phyloP scores from a whole-genome alignment of 2,329 filamentous ascomycete genomes.

The Karstenula rhodostoma region DNA sequence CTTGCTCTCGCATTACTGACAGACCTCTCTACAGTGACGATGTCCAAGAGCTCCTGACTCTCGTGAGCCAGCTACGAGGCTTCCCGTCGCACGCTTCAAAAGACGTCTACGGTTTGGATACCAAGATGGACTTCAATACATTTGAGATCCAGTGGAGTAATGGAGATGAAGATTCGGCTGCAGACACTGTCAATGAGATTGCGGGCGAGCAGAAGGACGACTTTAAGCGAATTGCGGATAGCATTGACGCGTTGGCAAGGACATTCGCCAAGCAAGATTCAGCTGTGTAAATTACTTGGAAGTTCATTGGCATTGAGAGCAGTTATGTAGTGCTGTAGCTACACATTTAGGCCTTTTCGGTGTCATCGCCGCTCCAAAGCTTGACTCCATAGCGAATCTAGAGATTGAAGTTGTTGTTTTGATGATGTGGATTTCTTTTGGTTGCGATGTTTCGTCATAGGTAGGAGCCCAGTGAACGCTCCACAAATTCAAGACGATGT shows the following conservation, averaged over 20 bases:
- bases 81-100: constrained; percentile 50
- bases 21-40: constrained; percentile 43
- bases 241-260: constrained; percentile 52
- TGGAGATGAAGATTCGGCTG: constrained; percentile 48
- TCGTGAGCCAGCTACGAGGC: constrained; percentile 50
- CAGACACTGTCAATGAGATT: constrained; percentile 43
- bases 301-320: background rate
- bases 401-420: too few relatives aligned
- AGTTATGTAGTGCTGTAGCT: too few relatives aligned
- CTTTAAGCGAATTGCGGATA: constrained; percentile 53
- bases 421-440: too few relatives aligned
- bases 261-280: constrained; percentile 53
- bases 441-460: too few relatives aligned
- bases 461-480: too few relatives aligned
- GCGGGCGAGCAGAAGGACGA: constrained; percentile 53
- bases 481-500: too few relatives aligned
- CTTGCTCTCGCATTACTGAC: background rate
- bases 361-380: too few relatives aligned
- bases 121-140: constrained; percentile 52
- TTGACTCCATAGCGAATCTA: too few relatives aligned
- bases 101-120: constrained; percentile 51
- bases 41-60: constrained; percentile 50
- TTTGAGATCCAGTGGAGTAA: constrained; percentile 55
- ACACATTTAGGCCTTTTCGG: too few relatives aligned
- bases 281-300: constrained; percentile 32